Conservation (phyloP, 192 early-diverging fungal species). For the Gryganskiella cystojenkinii region DNA sequence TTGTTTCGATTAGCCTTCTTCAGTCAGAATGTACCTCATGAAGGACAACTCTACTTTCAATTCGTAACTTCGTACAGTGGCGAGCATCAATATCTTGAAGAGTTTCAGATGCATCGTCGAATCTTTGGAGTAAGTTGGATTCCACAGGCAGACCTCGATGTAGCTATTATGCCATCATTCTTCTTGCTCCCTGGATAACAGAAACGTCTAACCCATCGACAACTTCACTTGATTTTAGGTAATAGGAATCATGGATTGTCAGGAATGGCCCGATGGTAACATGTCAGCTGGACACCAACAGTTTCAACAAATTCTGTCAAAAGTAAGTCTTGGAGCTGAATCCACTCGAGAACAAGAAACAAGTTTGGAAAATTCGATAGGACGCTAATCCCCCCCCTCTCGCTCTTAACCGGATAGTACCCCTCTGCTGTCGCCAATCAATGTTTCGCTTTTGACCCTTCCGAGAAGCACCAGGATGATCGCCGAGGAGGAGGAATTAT, state of each 20-base stretch:
- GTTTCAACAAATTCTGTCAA: slow-evolving; percentile 67
- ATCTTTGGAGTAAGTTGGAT: slow-evolving; percentile 71
- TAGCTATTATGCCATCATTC: slow-evolving; percentile 1
- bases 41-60: slow-evolving; percentile 78
- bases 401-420: slow-evolving; percentile 60
- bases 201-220: not conserved
- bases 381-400: too few relatives aligned
- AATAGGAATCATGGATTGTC: slow-evolving; percentile 85
- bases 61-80: slow-evolving; percentile 73
- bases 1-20: slow-evolving; percentile 68
- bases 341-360: not conserved
- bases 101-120: slow-evolving; percentile 78
- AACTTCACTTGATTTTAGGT: slow-evolving; percentile 57
- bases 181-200: not conserved
- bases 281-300: slow-evolving; percentile 68
- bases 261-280: slow-evolving; percentile 67
- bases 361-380: too few relatives aligned
- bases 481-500: slow-evolving; percentile 72
- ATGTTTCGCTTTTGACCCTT: slow-evolving; percentile 88
- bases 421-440: slow-evolving; percentile 74
- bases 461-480: slow-evolving; percentile 77
- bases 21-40: slow-evolving; percentile 66
- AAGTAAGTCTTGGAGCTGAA: slow-evolving; percentile 57
- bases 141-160: not conserved
- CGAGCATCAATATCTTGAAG: slow-evolving; percentile 79